These are phyloP conservation scores for Cornus kousa DNA, from an alignment of 148 eudicot genomes.

Conservation along the genomic window DNA sequence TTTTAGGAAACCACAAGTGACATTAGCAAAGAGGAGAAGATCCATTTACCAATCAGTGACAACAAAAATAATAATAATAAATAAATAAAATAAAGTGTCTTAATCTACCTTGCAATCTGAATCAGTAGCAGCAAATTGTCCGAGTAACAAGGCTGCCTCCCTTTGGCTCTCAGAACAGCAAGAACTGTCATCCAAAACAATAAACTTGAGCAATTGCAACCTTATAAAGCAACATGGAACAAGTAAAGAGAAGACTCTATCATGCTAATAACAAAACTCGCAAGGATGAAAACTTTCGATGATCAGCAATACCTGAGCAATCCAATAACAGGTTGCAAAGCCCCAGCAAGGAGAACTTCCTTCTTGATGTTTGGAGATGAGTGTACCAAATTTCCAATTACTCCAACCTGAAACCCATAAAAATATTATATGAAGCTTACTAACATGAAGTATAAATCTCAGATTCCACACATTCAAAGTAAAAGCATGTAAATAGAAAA, in stretches of 20 bases:
- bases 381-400: constrained; percentile 95
- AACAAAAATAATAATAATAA: neutral
- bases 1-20: neutral
- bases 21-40: constrained; percentile 9
- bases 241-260: neutral
- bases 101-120: constrained; percentile 74
- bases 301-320: constrained; percentile 58
- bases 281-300: neutral
- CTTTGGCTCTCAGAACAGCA: constrained; percentile 81
- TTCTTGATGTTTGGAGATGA: constrained; percentile 92
- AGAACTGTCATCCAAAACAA: constrained; percentile 46
- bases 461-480: constrained; percentile 1
- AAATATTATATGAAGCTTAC: constrained; percentile 9
- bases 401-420: constrained; percentile 70
- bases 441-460: neutral
- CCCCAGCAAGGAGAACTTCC: constrained; percentile 90
- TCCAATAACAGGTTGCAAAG: constrained; percentile 91
- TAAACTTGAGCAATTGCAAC: constrained; percentile 3
- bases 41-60: neutral
- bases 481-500: constrained; percentile 12
- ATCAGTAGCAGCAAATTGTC: constrained; percentile 83
- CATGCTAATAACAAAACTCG: neutral
- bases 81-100: neutral
- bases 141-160: constrained; percentile 81
- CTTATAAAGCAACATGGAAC: neutral